These are phyloP conservation scores for Gossypium herbaceum DNA, from an alignment of 345 rosid species.

Conservation along the genomic window DNA sequence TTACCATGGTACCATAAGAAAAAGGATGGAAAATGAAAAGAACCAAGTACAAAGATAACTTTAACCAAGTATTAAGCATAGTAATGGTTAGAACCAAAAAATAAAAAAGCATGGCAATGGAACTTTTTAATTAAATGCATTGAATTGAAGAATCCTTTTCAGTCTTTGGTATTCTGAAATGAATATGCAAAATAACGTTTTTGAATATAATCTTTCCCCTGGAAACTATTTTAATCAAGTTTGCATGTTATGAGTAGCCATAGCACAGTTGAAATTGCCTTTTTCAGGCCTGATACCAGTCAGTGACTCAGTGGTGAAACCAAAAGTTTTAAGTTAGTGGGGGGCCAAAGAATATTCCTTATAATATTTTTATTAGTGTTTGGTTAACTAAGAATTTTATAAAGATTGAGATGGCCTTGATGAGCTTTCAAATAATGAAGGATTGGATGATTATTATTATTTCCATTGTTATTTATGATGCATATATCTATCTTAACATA, in stretches of 20 bases:
- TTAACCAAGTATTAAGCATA: not conserved
- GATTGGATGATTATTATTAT: not conserved
- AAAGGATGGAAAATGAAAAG: not conserved
- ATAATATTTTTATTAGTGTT: not conserved
- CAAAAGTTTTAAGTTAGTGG: not conserved
- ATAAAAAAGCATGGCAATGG: not conserved
- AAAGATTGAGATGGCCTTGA: not conserved
- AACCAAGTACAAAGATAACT: not conserved
- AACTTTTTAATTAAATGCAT: not conserved
- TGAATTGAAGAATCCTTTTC: not conserved
- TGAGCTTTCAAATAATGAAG: not conserved
- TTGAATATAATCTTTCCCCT: not conserved
- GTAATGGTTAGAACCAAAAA: not conserved
- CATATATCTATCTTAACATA: not conserved
- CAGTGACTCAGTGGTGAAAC: not conserved
- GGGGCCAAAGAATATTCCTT: not conserved
- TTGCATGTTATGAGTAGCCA: not conserved
- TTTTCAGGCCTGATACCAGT: not conserved
- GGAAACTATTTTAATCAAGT: not conserved
- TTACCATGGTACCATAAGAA: not conserved
- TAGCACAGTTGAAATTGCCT: slow-evolving; percentile 5
- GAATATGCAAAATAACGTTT: not conserved
- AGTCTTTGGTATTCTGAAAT: not conserved
- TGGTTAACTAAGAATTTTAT: not conserved
- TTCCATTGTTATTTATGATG: not conserved